phyloP scores from a whole-genome alignment of 1,284 basidiomycete species.

The Inonotus obliquus region DNA sequence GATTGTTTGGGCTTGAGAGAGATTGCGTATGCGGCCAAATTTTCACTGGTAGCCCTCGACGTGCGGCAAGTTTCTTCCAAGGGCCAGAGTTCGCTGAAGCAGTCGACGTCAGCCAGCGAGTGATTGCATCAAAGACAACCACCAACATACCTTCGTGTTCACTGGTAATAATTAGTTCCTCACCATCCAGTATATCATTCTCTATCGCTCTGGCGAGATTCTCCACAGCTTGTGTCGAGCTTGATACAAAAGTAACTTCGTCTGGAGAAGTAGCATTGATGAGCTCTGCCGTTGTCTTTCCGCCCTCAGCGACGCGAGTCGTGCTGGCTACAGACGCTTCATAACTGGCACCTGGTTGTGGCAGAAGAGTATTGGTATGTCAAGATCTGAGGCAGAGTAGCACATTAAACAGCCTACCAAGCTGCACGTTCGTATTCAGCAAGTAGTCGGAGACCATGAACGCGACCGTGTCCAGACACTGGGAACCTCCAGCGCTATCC shows the following conservation, averaged over 20 bases:
- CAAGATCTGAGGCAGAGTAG: too few species aligned
- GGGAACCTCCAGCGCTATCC: slow-evolving; percentile 79
- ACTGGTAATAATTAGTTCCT: slow-evolving; percentile 70
- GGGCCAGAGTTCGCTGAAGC: slow-evolving; percentile 64
- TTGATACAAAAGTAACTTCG: slow-evolving; percentile 64
- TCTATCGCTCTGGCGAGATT: slow-evolving; percentile 62
- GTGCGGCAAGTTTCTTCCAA: slow-evolving; percentile 72
- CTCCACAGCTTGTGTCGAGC: slow-evolving; percentile 63
- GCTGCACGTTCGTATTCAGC: slow-evolving; percentile 65
- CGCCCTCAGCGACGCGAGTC: slow-evolving; percentile 46
- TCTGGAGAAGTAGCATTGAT: slow-evolving; percentile 57
- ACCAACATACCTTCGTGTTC: slow-evolving; percentile 66
- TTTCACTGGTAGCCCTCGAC: slow-evolving; percentile 50
- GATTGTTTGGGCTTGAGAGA: slow-evolving; percentile 45
- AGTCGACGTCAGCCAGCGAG: not conserved
- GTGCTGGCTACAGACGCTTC: slow-evolving; percentile 51
- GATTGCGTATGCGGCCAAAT: slow-evolving; percentile 49
- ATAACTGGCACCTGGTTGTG: slow-evolving; percentile 45
- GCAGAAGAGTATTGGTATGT: not conserved
- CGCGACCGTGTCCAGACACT: slow-evolving; percentile 50
- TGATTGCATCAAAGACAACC: not conserved
- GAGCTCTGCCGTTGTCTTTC: slow-evolving; percentile 48
- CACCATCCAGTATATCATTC: slow-evolving; percentile 44
- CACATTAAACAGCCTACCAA: too few species aligned
- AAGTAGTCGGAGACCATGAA: slow-evolving; percentile 64